phyloP scores from a whole-genome alignment of 306 rosid genomes.

The Lathyrus aphaca region DNA sequence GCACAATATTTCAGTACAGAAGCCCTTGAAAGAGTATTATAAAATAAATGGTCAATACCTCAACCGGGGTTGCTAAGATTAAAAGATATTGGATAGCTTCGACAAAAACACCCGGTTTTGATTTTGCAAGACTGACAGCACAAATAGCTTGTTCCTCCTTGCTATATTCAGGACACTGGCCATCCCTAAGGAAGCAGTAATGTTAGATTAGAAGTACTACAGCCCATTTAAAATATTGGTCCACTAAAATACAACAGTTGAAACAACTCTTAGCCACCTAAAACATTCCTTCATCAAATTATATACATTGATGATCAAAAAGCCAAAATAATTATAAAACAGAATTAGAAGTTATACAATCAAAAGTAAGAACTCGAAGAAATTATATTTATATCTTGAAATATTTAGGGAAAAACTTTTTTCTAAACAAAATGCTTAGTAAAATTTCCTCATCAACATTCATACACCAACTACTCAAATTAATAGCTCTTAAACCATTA shows the following conservation, averaged over 20 bases:
- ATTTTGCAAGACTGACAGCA: constrained; percentile 90
- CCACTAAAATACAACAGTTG: constrained; percentile 5
- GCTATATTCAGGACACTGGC: constrained; percentile 90
- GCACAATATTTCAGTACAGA: constrained; percentile 18
- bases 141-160: constrained; percentile 98
- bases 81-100: constrained; percentile 94
- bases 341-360: constrained; percentile 15
- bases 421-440: constrained; percentile 12
- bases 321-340: constrained; percentile 11
- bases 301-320: not conserved
- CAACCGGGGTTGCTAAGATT: constrained; percentile 85
- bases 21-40: constrained; percentile 25
- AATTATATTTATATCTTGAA: constrained; percentile 21
- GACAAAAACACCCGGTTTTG: constrained; percentile 88
- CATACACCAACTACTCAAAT: constrained; percentile 20
- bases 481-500: constrained; percentile 7
- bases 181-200: constrained; percentile 75
- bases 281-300: constrained; percentile 1
- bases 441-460: not conserved
- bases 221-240: constrained; percentile 29
- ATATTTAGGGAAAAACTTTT: constrained; percentile 6
- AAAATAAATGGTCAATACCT: constrained; percentile 58
- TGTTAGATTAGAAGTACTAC: constrained; percentile 29
- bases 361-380: constrained; percentile 9
- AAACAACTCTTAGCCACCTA: constrained; percentile 12